A percentile compares a stretch with the other conserved stretches of the same genome.
These are phyloP conservation scores for Stromatinia cepivora DNA, from an alignment of 2,329 filamentous ascomycete species.

Conservation along the genomic window DNA sequence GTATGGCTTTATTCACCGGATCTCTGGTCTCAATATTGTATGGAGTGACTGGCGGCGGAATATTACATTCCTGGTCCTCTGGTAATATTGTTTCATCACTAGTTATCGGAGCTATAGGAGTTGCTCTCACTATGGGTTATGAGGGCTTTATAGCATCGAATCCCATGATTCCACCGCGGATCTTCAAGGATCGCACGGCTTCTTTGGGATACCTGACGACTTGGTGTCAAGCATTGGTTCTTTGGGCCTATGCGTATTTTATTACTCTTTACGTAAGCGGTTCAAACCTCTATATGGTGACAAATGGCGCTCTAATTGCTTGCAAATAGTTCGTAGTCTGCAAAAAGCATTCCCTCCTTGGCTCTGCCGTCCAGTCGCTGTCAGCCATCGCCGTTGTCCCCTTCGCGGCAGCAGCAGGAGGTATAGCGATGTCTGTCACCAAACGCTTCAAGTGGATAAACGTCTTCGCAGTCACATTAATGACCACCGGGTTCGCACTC, in stretches of 20 bases:
- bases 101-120: constrained; percentile 51
- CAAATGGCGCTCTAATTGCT: neutral
- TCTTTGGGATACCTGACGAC: constrained; percentile 43
- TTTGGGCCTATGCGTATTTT: constrained; percentile 30
- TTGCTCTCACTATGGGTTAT: constrained; percentile 53
- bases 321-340: neutral
- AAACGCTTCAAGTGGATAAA: constrained; percentile 25
- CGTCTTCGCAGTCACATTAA: constrained; percentile 14
- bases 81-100: constrained; percentile 61
- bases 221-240: constrained; percentile 25
- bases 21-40: constrained; percentile 48
- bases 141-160: constrained; percentile 42
- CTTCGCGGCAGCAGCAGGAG: constrained; percentile 16
- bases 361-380: neutral
- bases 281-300: neutral
- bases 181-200: constrained; percentile 47
- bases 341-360: neutral
- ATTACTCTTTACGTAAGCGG: constrained; percentile 26
- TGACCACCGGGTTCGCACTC: constrained; percentile 21
- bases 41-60: constrained; percentile 61
- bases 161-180: constrained; percentile 42
- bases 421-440: constrained; percentile 23
- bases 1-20: constrained; percentile 42
- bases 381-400: neutral
- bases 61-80: constrained; percentile 62